A percentile compares a stretch with the other conserved stretches of the same genome.
These are phyloP conservation scores for Penicillium hesseltinei DNA, from an alignment of 2,329 filamentous ascomycete species.

Conservation along the genomic window DNA sequence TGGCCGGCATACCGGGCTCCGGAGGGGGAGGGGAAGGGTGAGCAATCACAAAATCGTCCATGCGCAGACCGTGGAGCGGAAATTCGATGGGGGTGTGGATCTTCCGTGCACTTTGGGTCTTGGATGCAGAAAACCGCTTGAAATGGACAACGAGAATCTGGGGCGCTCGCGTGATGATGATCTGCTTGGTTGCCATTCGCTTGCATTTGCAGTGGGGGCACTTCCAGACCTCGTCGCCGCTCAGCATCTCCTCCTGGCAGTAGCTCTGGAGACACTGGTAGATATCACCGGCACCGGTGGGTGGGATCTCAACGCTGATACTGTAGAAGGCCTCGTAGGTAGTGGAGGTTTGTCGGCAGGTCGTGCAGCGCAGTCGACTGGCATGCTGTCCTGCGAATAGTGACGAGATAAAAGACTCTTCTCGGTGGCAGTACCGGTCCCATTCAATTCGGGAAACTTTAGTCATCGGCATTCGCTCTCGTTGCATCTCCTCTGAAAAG, in stretches of 20 bases:
- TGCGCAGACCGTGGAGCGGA: conserved; percentile 67
- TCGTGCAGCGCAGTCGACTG: conserved; percentile 59
- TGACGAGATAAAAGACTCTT: conserved; percentile 72
- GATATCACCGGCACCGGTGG: conserved; percentile 58
- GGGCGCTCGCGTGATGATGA: conserved; percentile 74
- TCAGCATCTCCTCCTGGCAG: conserved; percentile 64
- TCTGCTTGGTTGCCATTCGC: conserved; percentile 66
- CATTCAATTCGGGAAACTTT: conserved; percentile 73
- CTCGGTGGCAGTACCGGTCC: conserved; percentile 66
- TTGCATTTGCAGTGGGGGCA: conserved; percentile 73
- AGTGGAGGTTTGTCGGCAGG: conserved; percentile 62
- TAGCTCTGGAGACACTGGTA: conserved; percentile 70
- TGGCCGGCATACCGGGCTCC: conserved; percentile 50
- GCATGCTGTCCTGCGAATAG: conserved; percentile 74
- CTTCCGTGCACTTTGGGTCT: conserved; percentile 61
- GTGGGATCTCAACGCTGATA: conserved; percentile 68
- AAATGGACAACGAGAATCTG: conserved; percentile 76
- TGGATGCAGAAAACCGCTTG: conserved; percentile 64
- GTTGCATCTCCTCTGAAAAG: conserved; percentile 57
- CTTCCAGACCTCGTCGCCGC: conserved; percentile 66
- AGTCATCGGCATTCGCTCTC: conserved; percentile 60
- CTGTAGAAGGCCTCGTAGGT: conserved; percentile 70
- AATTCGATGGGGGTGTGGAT: conserved; percentile 71
- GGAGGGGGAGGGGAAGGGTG: conserved; percentile 37
- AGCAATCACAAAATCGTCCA: conserved; percentile 60